Evolutionary conservation across 805 yeast genomes (phyloP), one percentile per base, ranked within the genome.

Genomic region (Blastobotrys peoriensis): DNA sequence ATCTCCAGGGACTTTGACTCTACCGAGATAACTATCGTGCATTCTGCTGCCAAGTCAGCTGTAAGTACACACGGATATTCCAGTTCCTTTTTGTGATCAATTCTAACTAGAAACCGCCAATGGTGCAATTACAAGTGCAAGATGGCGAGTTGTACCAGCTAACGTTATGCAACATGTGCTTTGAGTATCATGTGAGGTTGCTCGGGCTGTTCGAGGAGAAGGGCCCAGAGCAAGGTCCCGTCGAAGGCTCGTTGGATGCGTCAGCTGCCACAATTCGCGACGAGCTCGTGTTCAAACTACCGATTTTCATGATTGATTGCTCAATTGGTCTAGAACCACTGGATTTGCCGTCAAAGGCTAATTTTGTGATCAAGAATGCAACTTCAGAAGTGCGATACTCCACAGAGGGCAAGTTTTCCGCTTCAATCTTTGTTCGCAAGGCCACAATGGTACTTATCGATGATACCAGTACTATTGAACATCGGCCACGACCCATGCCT

Each of bases 131-230:
- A 13, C 70, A 68, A 39, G 49, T 66, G 3, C 63, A 61, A 21
- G 54, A 63, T 6, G 64, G 63, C 4, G 63, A 65, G 8, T 59
- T 58, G 2, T 41, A 71, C 4, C 75, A 71, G 21, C 52, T 79
- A 1, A 65, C 69, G 36, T 49, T 82, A 18, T 66, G 75, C 28
- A 76, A 79, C 46, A 43, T 76, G 9, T 51, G 65, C 3, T 5
- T 82, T 2, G 77, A 79, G 34, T 84, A 83, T 52, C 74, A 78
- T 52, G 77, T 88, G 0, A 61, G 65, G 19, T 77, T 89, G 83
- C 46, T 83, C 15, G 49, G 65, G 3, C 46, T 74, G 17, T 64
- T 80, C 38, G 76, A 54, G 16, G 40, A 41, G 18, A 53, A 49
- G 30, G 45, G 43, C 6, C 39, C 41, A 10, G 44, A 46, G 20